Conservation (phyloP, 2,329 filamentous ascomycete species). For the Ophiostoma perfectum region DNA sequence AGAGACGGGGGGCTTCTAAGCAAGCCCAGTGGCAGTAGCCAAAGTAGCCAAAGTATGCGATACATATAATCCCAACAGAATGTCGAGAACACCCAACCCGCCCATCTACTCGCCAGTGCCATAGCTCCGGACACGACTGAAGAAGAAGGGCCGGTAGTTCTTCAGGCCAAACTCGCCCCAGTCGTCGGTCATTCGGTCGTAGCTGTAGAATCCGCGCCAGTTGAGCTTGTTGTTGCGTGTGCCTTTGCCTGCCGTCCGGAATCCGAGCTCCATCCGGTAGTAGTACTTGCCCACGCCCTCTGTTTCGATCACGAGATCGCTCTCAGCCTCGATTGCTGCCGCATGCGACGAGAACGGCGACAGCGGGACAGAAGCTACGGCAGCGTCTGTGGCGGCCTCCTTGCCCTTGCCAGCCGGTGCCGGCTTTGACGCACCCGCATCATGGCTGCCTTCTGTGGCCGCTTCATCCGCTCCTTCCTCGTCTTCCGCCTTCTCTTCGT, state of each 20-base stretch:
- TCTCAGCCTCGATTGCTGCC: constrained; percentile 46
- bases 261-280: constrained; percentile 72
- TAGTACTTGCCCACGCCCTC: constrained; percentile 80
- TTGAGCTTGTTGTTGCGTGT: constrained; percentile 76
- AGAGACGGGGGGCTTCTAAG: too few species aligned
- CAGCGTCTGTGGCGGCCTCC: neutral
- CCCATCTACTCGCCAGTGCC: constrained; percentile 23
- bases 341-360: constrained; percentile 22
- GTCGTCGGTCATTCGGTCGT: constrained; percentile 83
- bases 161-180: constrained; percentile 72
- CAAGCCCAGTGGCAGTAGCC: neutral
- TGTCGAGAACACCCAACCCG: too few species aligned
- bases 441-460: neutral
- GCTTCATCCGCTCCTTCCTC: constrained; percentile 23
- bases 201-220: constrained; percentile 89
- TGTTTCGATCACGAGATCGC: constrained; percentile 76
- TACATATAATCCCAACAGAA: too few species aligned
- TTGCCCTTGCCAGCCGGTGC: constrained; percentile 4
- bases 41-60: neutral
- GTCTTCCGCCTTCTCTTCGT: constrained; percentile 22
- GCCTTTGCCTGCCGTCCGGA: constrained; percentile 59
- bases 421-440: constrained; percentile 16
- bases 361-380: neutral
- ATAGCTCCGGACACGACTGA: constrained; percentile 61
- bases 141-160: constrained; percentile 62